Conservation (phyloP, 1,139 yeast species). For the Kodamaea ohmeri region DNA sequence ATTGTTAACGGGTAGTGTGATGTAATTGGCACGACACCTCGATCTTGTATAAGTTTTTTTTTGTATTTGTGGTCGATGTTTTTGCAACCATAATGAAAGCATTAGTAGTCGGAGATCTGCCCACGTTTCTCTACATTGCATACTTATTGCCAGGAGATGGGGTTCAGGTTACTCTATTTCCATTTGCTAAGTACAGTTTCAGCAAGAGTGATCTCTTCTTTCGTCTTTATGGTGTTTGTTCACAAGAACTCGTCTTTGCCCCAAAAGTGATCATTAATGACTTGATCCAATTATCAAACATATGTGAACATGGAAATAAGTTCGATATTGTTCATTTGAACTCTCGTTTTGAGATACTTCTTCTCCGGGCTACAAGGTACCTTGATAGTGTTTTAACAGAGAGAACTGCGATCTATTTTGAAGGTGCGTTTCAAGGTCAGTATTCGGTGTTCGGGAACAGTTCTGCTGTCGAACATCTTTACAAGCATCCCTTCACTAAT, state of each 20-base stretch:
- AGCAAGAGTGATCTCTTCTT: neutral
- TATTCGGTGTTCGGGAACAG: too few species aligned
- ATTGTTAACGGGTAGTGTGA: too few species aligned
- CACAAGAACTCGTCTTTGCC: neutral
- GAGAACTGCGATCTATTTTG: neutral
- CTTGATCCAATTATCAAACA: neutral
- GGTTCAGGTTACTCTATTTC: slow-evolving; percentile 12
- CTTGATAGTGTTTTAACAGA: neutral
- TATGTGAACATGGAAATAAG: neutral
- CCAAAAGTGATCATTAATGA: neutral
- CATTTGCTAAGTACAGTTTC: slow-evolving; percentile 9
- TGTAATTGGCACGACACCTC: too few species aligned
- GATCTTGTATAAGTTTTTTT: too few species aligned
- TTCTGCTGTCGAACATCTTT: too few species aligned
- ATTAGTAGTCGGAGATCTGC: slow-evolving; percentile 14
- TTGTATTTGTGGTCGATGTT: neutral
- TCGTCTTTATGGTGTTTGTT: neutral
- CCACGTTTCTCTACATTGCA: slow-evolving; percentile 9
- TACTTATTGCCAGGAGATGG: slow-evolving; percentile 6
- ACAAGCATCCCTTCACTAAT: too few species aligned
- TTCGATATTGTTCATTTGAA: neutral
- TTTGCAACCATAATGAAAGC: slow-evolving; percentile 6
- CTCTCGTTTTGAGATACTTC: neutral
- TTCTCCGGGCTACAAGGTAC: neutral
- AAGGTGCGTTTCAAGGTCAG: too few species aligned